phyloP scores from a whole-genome alignment of 2,329 filamentous ascomycete species.

The Hypoxylon sp. region DNA sequence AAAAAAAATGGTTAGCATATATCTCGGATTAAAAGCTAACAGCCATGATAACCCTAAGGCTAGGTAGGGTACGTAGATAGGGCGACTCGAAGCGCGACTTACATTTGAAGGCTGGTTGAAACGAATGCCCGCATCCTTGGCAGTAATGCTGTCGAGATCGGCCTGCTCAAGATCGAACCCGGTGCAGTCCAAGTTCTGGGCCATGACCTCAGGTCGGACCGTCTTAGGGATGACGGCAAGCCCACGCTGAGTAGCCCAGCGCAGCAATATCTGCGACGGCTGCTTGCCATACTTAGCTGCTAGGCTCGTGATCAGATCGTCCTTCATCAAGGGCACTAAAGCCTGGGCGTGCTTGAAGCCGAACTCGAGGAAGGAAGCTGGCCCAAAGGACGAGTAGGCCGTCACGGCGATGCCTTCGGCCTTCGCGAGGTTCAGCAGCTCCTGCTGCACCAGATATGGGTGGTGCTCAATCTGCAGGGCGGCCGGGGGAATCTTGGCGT shows the following conservation, averaged over 20 bases:
- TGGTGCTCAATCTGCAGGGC: conserved; percentile 92
- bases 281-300: conserved; percentile 80
- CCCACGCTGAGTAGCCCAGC: conserved; percentile 88
- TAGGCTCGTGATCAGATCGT: conserved; percentile 74
- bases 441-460: conserved; percentile 84
- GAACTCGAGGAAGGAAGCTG: conserved; percentile 83
- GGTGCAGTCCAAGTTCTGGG: conserved; percentile 77
- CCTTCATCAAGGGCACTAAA: conserved; percentile 79
- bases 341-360: conserved; percentile 77
- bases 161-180: conserved; percentile 75
- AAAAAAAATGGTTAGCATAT: conserved; percentile 34
- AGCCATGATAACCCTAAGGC: not conserved
- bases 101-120: conserved; percentile 84
- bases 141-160: conserved; percentile 77
- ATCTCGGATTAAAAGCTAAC: not conserved
- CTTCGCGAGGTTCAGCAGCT: conserved; percentile 79
- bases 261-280: conserved; percentile 84
- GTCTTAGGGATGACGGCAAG: conserved; percentile 88
- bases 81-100: conserved; percentile 57
- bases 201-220: conserved; percentile 67
- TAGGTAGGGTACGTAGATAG: not conserved
- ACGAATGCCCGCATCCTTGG: conserved; percentile 75
- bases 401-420: conserved; percentile 80
- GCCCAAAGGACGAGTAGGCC: conserved; percentile 88
- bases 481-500: conserved; percentile 80